These are phyloP conservation scores for Maudiozyma pseudohumilis DNA, from an alignment of 805 yeast species.

Conservation along the genomic window DNA sequence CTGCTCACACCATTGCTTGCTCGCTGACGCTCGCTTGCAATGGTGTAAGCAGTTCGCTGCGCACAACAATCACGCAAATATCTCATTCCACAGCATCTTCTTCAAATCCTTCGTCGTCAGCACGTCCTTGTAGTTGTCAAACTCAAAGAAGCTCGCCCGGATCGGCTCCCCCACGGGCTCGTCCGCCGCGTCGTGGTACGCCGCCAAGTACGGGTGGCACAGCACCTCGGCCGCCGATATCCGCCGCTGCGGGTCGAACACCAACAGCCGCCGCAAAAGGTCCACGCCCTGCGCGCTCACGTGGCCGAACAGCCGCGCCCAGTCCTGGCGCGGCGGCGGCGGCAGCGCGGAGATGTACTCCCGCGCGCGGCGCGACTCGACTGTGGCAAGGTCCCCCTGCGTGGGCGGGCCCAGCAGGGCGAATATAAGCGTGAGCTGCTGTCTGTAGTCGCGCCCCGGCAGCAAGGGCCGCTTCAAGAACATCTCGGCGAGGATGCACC, in stretches of 20 bases:
- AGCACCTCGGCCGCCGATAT: conserved; percentile 79
- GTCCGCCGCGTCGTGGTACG: conserved; percentile 92
- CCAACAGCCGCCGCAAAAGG: conserved; percentile 54
- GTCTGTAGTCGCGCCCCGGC: conserved; percentile 91
- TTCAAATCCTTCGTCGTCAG: conserved; percentile 69
- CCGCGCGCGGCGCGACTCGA: conserved; percentile 73
- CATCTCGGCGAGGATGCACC: conserved; percentile 90
- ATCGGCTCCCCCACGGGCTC: conserved; percentile 82
- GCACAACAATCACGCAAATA: conserved; percentile 26
- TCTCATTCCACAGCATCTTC: conserved; percentile 68
- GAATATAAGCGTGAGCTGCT: conserved; percentile 77
- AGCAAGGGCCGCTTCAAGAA: conserved; percentile 77
- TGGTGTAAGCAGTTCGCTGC: too few relatives aligned
- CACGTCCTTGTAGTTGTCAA: conserved; percentile 75
- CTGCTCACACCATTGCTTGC: too few relatives aligned
- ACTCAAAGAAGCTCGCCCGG: conserved; percentile 80
- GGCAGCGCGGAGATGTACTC: conserved; percentile 82
- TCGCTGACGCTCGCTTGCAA: too few relatives aligned
- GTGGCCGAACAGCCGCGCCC: conserved; percentile 31
- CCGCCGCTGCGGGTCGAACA: conserved; percentile 76
- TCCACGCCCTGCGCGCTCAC: conserved; percentile 64
- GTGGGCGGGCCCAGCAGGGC: conserved; percentile 83
- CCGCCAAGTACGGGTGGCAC: conserved; percentile 70
- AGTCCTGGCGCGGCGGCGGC: conserved; percentile 54
- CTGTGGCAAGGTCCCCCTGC: conserved; percentile 63